Percentiles rank a stretch among this genome's conserved stretches.
Conservation (phyloP, 768 basidiomycete species). For the Clathrus columnatus region DNA sequence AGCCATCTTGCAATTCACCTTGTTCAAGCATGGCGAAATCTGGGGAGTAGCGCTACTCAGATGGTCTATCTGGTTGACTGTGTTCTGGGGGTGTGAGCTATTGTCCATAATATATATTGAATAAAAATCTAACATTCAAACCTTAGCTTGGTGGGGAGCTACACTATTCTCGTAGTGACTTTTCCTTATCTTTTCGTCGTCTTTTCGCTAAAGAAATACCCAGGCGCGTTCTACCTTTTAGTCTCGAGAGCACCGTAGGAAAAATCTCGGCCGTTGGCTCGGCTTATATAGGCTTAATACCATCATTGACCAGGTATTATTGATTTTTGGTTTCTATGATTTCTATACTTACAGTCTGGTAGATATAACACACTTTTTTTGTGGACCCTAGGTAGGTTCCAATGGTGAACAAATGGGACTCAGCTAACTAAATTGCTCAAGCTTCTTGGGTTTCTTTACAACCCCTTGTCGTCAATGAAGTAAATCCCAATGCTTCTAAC, state of each 20-base stretch:
- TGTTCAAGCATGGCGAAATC: conserved; percentile 43
- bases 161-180: conserved; percentile 15
- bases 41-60: conserved; percentile 56
- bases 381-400: conserved; percentile 44
- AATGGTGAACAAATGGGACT: not conserved
- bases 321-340: not conserved
- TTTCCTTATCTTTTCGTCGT: too few species aligned
- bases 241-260: conserved; percentile 60
- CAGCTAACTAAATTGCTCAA: not conserved
- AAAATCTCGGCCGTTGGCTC: conserved; percentile 61
- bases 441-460: conserved; percentile 62
- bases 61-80: conserved; percentile 82
- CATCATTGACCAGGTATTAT: conserved; percentile 50
- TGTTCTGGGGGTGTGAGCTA: conserved; percentile 62
- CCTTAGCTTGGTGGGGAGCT: conserved; percentile 50
- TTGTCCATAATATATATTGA: not conserved
- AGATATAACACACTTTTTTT: conserved; percentile 57
- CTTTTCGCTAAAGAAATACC: conserved; percentile 15
- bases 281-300: conserved; percentile 74
- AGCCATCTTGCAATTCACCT: conserved; percentile 50
- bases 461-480: conserved; percentile 48
- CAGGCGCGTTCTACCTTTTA: conserved; percentile 40
- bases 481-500: conserved; percentile 22
- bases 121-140: conserved; percentile 70
- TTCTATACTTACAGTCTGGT: conserved; percentile 16